Percentiles rank a stretch among this genome's conserved stretches.
phyloP scores from a whole-genome alignment of 2,329 filamentous ascomycete species.

The Fusarium acutatum region DNA sequence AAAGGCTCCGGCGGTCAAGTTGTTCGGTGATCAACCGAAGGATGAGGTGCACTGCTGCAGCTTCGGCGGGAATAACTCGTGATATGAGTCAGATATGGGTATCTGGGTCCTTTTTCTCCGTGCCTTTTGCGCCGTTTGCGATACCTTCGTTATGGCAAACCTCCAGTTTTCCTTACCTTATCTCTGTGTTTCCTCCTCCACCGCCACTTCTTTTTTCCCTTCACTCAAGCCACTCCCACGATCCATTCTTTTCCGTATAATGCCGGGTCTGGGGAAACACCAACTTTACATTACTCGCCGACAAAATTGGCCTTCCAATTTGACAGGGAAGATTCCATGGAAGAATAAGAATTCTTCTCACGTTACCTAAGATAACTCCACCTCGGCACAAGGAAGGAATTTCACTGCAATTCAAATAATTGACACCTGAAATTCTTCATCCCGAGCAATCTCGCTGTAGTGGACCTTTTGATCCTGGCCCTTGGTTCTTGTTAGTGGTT shows the following conservation, averaged over 20 bases:
- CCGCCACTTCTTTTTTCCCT: neutral
- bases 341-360: constrained; percentile 10
- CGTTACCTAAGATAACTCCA: neutral
- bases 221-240: constrained; percentile 14
- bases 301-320: constrained; percentile 6
- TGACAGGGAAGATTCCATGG: constrained; percentile 31
- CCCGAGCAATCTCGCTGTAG: constrained; percentile 30
- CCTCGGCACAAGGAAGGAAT: constrained; percentile 8
- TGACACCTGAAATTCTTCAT: constrained; percentile 9
- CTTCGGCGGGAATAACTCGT: neutral
- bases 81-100: constrained; percentile 23
- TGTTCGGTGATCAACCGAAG: constrained; percentile 12
- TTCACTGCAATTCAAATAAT: neutral
- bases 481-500: neutral
- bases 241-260: constrained; percentile 19
- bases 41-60: constrained; percentile 8
- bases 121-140: constrained; percentile 13
- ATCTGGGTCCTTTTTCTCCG: constrained; percentile 10
- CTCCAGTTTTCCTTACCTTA: neutral
- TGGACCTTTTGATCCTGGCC: constrained; percentile 12
- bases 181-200: neutral
- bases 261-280: constrained; percentile 32
- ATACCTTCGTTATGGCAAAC: constrained; percentile 9
- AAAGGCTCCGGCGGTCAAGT: constrained; percentile 25
- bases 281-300: constrained; percentile 12